These are phyloP conservation scores for Capsicum baccatum DNA, from an alignment of 257 asterid genomes.

Conservation along the genomic window DNA sequence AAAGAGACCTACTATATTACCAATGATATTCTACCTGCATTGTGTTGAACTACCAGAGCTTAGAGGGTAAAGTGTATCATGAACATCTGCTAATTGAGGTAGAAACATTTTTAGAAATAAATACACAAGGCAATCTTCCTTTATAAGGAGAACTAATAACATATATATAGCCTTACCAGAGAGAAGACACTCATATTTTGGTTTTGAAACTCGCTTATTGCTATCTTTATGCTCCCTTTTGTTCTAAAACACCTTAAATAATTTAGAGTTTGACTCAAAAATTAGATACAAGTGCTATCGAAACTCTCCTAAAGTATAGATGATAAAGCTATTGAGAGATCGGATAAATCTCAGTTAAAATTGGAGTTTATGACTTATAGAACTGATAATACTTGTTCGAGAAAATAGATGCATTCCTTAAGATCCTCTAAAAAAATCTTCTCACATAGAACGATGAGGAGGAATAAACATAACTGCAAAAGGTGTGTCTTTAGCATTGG, in stretches of 20 bases:
- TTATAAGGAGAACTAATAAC: not conserved
- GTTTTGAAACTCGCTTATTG: slow-evolving; percentile 48
- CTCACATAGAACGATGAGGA: not conserved
- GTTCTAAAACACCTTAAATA: slow-evolving; percentile 35
- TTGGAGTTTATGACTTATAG: not conserved
- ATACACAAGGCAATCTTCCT: not conserved
- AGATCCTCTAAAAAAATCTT: not conserved
- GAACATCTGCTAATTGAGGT: slow-evolving; percentile 68
- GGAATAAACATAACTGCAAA: not conserved
- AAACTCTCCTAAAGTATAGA: not conserved
- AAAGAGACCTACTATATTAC: slow-evolving; percentile 38
- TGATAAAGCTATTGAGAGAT: not conserved
- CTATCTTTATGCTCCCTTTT: slow-evolving; percentile 58
- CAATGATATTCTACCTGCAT: slow-evolving; percentile 76
- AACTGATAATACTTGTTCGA: not conserved
- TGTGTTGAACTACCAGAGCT: slow-evolving; percentile 78
- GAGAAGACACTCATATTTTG: slow-evolving; percentile 75
- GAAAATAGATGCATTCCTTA: not conserved
- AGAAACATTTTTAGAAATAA: not conserved
- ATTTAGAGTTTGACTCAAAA: not conserved
- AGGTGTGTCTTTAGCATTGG: not conserved
- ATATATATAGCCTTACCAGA: slow-evolving; percentile 62
- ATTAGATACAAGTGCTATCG: not conserved
- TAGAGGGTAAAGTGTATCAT: slow-evolving; percentile 83
- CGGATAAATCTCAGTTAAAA: not conserved